These are phyloP conservation scores for Hypoxylon perforatum DNA, from an alignment of 495 filamentous ascomycete species.

Conservation along the genomic window DNA sequence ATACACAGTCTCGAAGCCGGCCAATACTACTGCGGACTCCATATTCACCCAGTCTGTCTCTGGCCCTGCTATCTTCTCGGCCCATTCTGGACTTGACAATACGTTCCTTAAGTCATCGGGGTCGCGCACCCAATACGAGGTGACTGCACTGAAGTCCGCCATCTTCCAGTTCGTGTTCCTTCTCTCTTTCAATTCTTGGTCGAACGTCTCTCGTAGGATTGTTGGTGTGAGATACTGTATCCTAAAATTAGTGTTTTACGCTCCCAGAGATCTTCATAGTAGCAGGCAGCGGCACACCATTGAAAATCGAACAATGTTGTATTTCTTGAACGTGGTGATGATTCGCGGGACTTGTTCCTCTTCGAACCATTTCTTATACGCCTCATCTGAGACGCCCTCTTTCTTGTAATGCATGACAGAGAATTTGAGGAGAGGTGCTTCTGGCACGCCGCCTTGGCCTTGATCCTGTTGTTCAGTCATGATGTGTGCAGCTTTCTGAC, in stretches of 20 bases:
- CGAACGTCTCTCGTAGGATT: background rate
- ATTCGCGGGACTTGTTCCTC: background rate
- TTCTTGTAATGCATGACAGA: slow-evolving; percentile 1
- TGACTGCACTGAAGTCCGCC: slow-evolving; percentile 1
- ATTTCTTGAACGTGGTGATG: background rate
- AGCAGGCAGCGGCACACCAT: background rate
- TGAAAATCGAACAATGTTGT: background rate
- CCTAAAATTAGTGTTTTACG: background rate
- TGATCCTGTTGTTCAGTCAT: background rate
- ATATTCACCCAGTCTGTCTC: background rate
- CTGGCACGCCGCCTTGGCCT: background rate
- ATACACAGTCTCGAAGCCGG: background rate
- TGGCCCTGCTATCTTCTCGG: slow-evolving; percentile 1
- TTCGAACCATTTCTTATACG: background rate
- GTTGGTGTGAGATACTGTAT: background rate
- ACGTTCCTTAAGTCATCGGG: background rate
- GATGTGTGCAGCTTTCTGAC: background rate
- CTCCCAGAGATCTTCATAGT: background rate
- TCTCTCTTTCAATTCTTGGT: slow-evolving; percentile 1
- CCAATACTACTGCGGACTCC: background rate
- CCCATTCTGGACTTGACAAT: background rate
- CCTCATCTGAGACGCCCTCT: background rate
- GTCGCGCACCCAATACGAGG: background rate
- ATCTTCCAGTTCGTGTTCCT: background rate
- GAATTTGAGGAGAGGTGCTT: background rate